Evolutionary conservation across 768 basidiomycete species (phyloP), one percentile per base, ranked within the genome.

Genomic region (Solioccasus polychromus): DNA sequence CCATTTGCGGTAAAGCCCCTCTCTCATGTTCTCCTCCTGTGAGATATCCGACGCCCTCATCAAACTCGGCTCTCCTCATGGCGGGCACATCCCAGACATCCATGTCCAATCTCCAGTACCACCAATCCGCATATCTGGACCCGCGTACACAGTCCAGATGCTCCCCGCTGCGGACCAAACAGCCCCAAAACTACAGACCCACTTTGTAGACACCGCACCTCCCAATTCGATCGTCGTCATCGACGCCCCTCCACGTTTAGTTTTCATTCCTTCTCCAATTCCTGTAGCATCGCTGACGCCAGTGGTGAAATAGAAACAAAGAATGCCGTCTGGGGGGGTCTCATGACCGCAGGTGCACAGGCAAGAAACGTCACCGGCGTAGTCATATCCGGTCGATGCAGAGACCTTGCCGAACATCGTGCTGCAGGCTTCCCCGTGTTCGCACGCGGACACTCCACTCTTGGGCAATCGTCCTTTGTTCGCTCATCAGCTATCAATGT

Each of bases 281-380:
- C n/a, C n/a, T n/a, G 30, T 31, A 32, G 30, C 23, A 37, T 28
- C 22, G 20, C 36, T 42, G 37, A 61, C 38, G 25, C n/a, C 7
- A 5, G 19, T 32, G 3, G 18, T n/a, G 31, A 10, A 19, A 36
- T 61, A 85, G 88, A 81, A 44, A 70, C 74, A 22, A 85, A 85
- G 65, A 86, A 82, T 55, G 90, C 91, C 4, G 88, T 92, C 6
- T 95, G 92, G 92, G 92, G 92, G 19, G 92, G 92, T 17, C 79
- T 91, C 39, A 91, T 92, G 91, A 83, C 89, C 10, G 87, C 88
- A 0, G 89, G 89, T 18, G 92, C 92, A 1, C 78, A 81, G 58
- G 77, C 79, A 11, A 80, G 83, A 45, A 77, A 77, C 17, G 83
- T 82, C 11, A 69, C 71, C 19, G 92, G 89, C 10, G 89, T 86